Conservation (phyloP, 176 grass and related monocot genomes). For the Oryza punctata region DNA sequence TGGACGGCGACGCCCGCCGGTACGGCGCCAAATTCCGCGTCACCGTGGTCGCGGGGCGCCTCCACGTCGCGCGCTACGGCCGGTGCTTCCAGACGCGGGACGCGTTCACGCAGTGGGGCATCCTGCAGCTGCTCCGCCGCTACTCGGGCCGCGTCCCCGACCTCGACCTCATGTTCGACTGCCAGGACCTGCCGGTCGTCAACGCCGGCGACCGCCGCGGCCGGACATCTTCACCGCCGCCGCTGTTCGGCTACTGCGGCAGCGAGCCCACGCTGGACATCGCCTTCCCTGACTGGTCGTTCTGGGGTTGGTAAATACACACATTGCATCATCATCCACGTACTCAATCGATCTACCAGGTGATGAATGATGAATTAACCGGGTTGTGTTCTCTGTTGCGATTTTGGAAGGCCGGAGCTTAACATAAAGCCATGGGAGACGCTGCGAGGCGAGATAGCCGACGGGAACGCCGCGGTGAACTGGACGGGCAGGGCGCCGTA, state of each 20-base stretch:
- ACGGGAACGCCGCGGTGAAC: slow-evolving; percentile 39
- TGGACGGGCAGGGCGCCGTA: slow-evolving; percentile 71
- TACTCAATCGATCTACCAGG: not conserved
- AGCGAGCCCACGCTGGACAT: slow-evolving; percentile 55
- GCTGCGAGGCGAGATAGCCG: slow-evolving; percentile 44
- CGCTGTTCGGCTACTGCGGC: slow-evolving; percentile 62
- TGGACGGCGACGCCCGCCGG: slow-evolving; percentile 43
- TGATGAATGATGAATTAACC: not conserved
- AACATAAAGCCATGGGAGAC: slow-evolving; percentile 81
- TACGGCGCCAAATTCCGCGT: slow-evolving; percentile 51
- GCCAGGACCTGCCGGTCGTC: slow-evolving; percentile 53
- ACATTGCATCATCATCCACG: not conserved
- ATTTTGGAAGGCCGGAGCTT: slow-evolving; percentile 63
- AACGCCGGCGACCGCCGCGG: not conserved
- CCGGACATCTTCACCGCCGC: slow-evolving; percentile 10
- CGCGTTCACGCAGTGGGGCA: slow-evolving; percentile 57
- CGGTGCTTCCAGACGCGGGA: slow-evolving; percentile 50
- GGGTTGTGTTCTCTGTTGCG: not conserved
- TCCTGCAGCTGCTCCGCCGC: slow-evolving; percentile 69
- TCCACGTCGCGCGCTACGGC: slow-evolving; percentile 46
- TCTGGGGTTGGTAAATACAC: slow-evolving; percentile 74
- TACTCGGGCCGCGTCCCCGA: slow-evolving; percentile 56
- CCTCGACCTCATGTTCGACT: slow-evolving; percentile 70
- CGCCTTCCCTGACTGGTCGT: slow-evolving; percentile 68
- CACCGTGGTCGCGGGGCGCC: slow-evolving; percentile 35